Evolutionary conservation across 192 early-diverging fungal species (phyloP), one percentile per base, ranked within the genome.

Genomic region (Chytriomyces sp.): DNA sequence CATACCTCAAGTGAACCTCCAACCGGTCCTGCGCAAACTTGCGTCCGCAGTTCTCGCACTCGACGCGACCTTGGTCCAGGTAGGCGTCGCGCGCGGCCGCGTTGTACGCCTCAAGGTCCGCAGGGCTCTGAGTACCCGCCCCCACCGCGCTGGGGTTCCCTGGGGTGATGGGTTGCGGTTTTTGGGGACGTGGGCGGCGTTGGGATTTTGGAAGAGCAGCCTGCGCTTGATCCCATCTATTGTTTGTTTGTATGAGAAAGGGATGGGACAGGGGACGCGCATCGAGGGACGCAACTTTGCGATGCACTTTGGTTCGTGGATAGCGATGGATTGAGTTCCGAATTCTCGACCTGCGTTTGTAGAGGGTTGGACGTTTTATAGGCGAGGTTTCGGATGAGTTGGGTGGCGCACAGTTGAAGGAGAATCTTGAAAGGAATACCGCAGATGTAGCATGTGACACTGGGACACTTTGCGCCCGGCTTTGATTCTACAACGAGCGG

Each of bases 301-400:
- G 10, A 70, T 30, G 32, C 68, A 70, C 6, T 59, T 58, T 30
- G 22, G 22, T 58, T 70, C 68, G 39, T 70, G 68, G 38, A 70
- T 70, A 10, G 26, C 31, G 10, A 70, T 70, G 10, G 68, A 70
- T 37, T 19, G 19, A 17, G 68, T 70, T 19, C 68, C 68, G 36
- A 70, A 70, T 17, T 70, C 53, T 31, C 68, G n/a, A 2, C 68
- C 68, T 70, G 56, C 19, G n/a, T n/a, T n/a, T n/a, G n/a, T n/a
- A n/a, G n/a, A n/a, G n/a, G n/a, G n/a, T n/a, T n/a, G n/a, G 28
- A 17, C 34, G 41, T 1, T 31, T 3, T 54, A n/a, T n/a, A n/a
- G n/a, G n/a, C n/a, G n/a, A n/a, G n/a, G n/a, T n/a, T n/a, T n/a
- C n/a, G n/a, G n/a, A n/a, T n/a, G n/a, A n/a, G n/a, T n/a, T n/a